phyloP scores from a whole-genome alignment of 2,329 filamentous ascomycete genomes.

The Colletotrichum tofieldiae region DNA sequence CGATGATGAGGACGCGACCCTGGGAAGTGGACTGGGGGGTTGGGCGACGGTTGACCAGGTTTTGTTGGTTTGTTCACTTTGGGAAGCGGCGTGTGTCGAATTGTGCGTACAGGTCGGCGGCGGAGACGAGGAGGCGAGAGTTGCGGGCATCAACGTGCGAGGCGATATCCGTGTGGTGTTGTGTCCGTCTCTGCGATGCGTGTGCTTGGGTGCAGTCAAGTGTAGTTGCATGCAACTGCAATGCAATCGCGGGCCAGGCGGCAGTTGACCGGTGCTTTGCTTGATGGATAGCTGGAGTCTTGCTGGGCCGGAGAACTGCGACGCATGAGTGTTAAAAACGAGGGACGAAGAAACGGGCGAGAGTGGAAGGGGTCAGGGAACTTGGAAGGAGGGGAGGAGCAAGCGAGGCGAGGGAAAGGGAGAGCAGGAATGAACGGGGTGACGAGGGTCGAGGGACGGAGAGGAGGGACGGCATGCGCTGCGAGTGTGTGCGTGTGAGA shows the following conservation, averaged over 20 bases:
- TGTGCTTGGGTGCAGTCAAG: constrained; percentile 8
- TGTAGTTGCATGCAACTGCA: background rate
- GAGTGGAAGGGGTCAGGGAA: constrained; percentile 38
- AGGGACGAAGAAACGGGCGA: constrained; percentile 28
- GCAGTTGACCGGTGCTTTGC: constrained; percentile 24
- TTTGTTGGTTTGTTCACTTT: constrained; percentile 34
- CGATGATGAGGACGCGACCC: constrained; percentile 41
- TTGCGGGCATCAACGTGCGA: constrained; percentile 4
- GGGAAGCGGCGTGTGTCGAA: constrained; percentile 10
- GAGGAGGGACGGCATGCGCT: constrained; percentile 9
- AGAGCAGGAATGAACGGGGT: constrained; percentile 26
- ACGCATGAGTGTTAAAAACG: constrained; percentile 37
- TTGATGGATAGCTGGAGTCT: constrained; percentile 17
- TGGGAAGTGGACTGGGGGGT: constrained; percentile 30
- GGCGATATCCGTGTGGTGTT: constrained; percentile 3
- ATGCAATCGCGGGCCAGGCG: constrained; percentile 23
- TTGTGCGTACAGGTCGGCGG: constrained; percentile 10
- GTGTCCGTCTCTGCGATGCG: constrained; percentile 4
- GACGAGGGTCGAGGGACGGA: constrained; percentile 21
- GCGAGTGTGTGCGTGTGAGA: constrained; percentile 14
- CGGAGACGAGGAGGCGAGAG: constrained; percentile 7
- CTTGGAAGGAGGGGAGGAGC: constrained; percentile 17
- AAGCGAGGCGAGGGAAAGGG: constrained; percentile 20
- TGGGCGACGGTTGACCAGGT: constrained; percentile 26
- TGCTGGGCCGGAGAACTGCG: constrained; percentile 28